These are phyloP conservation scores for Scutellaria baicalensis DNA, from an alignment of 257 asterid genomes.

Conservation along the genomic window DNA sequence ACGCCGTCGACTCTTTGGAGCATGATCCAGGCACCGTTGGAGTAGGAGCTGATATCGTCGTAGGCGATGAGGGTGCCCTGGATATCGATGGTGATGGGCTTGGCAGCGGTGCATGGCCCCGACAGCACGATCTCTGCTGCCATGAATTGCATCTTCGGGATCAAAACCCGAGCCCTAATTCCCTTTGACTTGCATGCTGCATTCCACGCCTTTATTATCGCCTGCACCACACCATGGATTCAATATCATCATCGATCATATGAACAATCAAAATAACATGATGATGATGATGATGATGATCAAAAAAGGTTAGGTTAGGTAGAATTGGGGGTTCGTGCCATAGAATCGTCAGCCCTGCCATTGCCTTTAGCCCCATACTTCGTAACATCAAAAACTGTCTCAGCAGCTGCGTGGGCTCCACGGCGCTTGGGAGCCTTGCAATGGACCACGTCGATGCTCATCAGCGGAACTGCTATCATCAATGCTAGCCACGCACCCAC, in stretches of 20 bases:
- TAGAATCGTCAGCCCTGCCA: slow-evolving; percentile 28
- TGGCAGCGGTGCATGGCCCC: slow-evolving; percentile 49
- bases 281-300: too few relatives aligned
- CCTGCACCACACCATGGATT: too few relatives aligned
- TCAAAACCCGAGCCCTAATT: slow-evolving; percentile 40
- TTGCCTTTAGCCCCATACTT: slow-evolving; percentile 48
- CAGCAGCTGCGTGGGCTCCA: slow-evolving; percentile 23
- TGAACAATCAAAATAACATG: too few relatives aligned
- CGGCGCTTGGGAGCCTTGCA: slow-evolving; percentile 11
- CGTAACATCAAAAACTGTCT: slow-evolving; percentile 56
- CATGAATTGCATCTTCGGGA: slow-evolving; percentile 42
- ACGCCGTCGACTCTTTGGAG: slow-evolving; percentile 32
- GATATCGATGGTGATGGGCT: slow-evolving; percentile 43
- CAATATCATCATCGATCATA: too few relatives aligned
- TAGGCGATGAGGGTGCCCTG: slow-evolving; percentile 38
- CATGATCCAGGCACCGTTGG: slow-evolving; percentile 33
- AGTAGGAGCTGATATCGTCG: slow-evolving; percentile 29
- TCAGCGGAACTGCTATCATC: slow-evolving; percentile 6
- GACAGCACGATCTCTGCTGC: slow-evolving; percentile 39
- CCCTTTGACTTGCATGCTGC: slow-evolving; percentile 45
- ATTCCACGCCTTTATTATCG: slow-evolving; percentile 36
- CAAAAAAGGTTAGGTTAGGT: too few relatives aligned
- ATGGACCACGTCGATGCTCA: slow-evolving; percentile 13
- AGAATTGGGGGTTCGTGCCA: too few relatives aligned
- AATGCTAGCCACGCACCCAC: neutral